These are phyloP conservation scores for Chytriomyces hyalinus DNA, from an alignment of 192 early-diverging fungal genomes.

Conservation along the genomic window DNA sequence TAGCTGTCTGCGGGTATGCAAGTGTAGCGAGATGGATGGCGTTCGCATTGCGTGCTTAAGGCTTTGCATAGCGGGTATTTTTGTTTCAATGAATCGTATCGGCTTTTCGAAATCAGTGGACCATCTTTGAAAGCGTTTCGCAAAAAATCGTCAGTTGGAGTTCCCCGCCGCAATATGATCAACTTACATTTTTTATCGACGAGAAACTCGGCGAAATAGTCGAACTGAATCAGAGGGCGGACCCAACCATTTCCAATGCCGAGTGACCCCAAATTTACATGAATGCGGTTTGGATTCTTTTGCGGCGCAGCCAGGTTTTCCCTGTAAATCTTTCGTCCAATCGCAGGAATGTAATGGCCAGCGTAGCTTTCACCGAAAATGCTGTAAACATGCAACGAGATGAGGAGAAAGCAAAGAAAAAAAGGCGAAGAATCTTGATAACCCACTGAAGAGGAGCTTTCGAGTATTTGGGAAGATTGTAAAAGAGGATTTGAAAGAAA, in stretches of 20 bases:
- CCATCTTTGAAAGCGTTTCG: constrained; percentile 31
- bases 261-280: constrained; percentile 40
- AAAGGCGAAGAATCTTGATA: background rate
- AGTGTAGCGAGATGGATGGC: constrained; percentile 52
- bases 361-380: constrained; percentile 42
- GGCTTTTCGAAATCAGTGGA: constrained; percentile 29
- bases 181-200: constrained; percentile 24
- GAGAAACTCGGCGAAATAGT: constrained; percentile 74
- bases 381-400: no score
- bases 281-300: constrained; percentile 18
- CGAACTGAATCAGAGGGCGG: constrained; percentile 87
- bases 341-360: constrained; percentile 95
- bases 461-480: constrained; percentile 25
- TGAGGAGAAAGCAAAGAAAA: background rate
- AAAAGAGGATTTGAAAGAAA: constrained; percentile 85
- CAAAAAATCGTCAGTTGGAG: no score
- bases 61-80: constrained; percentile 20
- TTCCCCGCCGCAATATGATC: background rate
- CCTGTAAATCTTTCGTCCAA: constrained; percentile 78
- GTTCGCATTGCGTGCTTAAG: constrained; percentile 18
- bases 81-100: constrained; percentile 15
- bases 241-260: constrained; percentile 86
- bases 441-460: constrained; percentile 26
- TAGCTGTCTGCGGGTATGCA: constrained; percentile 80
- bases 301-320: constrained; percentile 64